These are phyloP conservation scores for Somion occarium DNA, from an alignment of 1,284 basidiomycete genomes.

Conservation along the genomic window DNA sequence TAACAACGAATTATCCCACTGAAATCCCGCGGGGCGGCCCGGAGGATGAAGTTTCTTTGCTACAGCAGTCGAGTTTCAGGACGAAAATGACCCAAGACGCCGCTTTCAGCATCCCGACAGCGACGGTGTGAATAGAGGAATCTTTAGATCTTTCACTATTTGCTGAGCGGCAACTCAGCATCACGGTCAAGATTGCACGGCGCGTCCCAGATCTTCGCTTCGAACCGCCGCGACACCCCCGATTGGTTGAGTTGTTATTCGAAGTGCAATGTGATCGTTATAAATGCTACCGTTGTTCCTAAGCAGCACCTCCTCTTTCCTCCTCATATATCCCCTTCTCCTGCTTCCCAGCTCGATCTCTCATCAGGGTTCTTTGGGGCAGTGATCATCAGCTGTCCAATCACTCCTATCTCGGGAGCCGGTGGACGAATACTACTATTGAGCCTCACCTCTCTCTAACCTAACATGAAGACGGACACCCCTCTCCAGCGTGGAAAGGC, in stretches of 20 bases:
- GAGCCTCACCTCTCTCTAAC: too few relatives aligned
- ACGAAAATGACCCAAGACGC: not conserved
- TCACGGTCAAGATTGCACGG: not conserved
- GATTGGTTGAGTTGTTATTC: not conserved
- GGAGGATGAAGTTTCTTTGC: too few relatives aligned
- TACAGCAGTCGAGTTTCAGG: too few relatives aligned
- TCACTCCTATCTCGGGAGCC: too few relatives aligned
- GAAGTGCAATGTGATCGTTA: not conserved
- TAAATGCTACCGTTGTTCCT: not conserved
- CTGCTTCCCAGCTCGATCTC: not conserved
- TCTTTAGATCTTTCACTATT: not conserved
- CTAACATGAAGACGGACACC: constrained; percentile 25
- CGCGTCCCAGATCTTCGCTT: not conserved
- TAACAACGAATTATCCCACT: too few relatives aligned
- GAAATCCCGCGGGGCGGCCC: too few relatives aligned
- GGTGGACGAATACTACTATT: too few relatives aligned
- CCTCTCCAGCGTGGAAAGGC: constrained; percentile 54
- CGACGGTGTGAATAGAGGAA: not conserved
- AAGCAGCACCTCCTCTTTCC: not conserved
- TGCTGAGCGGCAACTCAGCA: not conserved
- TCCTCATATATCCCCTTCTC: not conserved
- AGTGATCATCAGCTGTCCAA: too few relatives aligned
- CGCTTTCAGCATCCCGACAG: not conserved
- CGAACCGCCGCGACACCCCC: not conserved
- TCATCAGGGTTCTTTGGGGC: too few relatives aligned